Percentiles rank a stretch among this genome's conserved stretches.
phyloP scores from a whole-genome alignment of 1,284 basidiomycete species.

The Cryptococcus deneoformans region DNA sequence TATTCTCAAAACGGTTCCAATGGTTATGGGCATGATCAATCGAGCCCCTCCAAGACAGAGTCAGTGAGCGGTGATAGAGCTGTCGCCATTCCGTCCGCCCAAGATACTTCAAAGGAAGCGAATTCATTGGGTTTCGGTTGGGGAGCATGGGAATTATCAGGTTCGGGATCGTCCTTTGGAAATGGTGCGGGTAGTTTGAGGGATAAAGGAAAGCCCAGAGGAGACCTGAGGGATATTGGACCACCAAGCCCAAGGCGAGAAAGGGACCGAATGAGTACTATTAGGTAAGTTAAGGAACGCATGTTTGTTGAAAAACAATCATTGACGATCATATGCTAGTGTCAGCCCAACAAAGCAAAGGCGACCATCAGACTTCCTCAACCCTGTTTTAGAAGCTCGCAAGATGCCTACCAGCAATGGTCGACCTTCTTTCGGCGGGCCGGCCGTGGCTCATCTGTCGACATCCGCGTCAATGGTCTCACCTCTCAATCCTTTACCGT shows the following conservation, averaged over 20 bases:
- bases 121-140: slow-evolving; percentile 40
- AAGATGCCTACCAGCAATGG: slow-evolving; percentile 28
- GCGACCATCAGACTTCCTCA: slow-evolving; percentile 41
- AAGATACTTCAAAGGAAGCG: slow-evolving; percentile 19
- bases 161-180: slow-evolving; percentile 18
- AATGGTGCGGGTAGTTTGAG: slow-evolving; percentile 15
- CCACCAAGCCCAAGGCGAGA: slow-evolving; percentile 35
- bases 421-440: slow-evolving; percentile 5
- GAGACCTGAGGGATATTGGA: neutral
- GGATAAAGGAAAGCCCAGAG: slow-evolving; percentile 28
- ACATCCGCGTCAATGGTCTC: slow-evolving; percentile 48
- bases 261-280: slow-evolving; percentile 15
- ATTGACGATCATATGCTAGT: neutral
- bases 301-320: neutral
- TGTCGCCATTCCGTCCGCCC: slow-evolving; percentile 7
- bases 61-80: slow-evolving; percentile 6
- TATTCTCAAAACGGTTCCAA: slow-evolving; percentile 5
- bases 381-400: slow-evolving; percentile 31
- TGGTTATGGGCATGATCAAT: neutral
- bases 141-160: slow-evolving; percentile 25
- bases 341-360: slow-evolving; percentile 32
- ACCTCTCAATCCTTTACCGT: slow-evolving; percentile 48
- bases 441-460: slow-evolving; percentile 26
- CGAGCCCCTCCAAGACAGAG: neutral
- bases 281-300: slow-evolving; percentile 19